Percentiles rank a stretch among this genome's conserved stretches.
These are phyloP conservation scores for Trichoderma sp. DNA, from an alignment of 2,329 filamentous ascomycete species.

Conservation along the genomic window DNA sequence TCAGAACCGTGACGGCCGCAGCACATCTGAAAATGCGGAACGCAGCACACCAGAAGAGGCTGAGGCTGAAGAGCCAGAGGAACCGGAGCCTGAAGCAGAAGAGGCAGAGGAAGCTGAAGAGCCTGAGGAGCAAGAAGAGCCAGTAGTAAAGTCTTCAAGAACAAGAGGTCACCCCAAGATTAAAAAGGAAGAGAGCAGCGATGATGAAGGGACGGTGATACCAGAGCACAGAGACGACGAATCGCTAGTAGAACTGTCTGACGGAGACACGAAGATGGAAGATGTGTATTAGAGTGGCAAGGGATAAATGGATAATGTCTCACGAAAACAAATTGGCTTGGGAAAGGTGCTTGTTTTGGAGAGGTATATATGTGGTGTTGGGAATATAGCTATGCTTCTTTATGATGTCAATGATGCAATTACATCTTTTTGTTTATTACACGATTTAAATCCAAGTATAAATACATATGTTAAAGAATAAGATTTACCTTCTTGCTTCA, in stretches of 20 bases:
- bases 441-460: background rate
- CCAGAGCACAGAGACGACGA: constrained; percentile 35
- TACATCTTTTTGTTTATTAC: background rate
- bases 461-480: background rate
- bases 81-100: constrained; percentile 36
- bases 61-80: constrained; percentile 37
- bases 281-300: constrained; percentile 31
- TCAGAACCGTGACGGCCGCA: constrained; percentile 50
- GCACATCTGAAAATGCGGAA: constrained; percentile 46
- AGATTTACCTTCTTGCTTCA: constrained; percentile 4
- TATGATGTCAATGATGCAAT: constrained; percentile 14
- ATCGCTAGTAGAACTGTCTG: constrained; percentile 46
- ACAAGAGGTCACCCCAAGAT: constrained; percentile 40
- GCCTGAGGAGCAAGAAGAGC: background rate
- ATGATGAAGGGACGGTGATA: constrained; percentile 21
- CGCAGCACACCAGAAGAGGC: constrained; percentile 44
- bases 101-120: constrained; percentile 40
- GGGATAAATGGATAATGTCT: constrained; percentile 21
- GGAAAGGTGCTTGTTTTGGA: background rate
- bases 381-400: constrained; percentile 4
- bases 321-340: constrained; percentile 5
- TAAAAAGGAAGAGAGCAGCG: constrained; percentile 51
- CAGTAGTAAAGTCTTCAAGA: background rate
- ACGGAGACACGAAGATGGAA: constrained; percentile 45
- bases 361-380: background rate